Evolutionary conservation across 768 basidiomycete species (phyloP).

Genomic region (Calocybe gangraenosa): DNA sequence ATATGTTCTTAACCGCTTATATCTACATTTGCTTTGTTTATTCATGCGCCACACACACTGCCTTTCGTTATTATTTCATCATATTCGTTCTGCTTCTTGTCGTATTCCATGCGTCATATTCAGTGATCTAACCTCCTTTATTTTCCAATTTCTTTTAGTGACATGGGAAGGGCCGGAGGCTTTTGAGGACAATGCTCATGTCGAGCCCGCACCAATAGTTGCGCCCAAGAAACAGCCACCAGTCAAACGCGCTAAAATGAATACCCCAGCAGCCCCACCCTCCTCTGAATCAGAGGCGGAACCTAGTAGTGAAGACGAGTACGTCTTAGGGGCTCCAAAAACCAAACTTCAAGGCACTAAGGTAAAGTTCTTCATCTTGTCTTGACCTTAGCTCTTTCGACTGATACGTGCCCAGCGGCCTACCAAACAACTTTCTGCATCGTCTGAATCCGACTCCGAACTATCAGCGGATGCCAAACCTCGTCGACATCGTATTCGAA

Average conservation of each 20-base stretch:
- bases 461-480: slow-evolving; percentile 20
- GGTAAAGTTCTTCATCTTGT: slow-evolving; percentile 29
- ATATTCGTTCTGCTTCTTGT: slow-evolving; percentile 4
- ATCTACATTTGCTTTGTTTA: slow-evolving; percentile 8
- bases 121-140: slow-evolving; percentile 17
- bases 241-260: slow-evolving; percentile 20
- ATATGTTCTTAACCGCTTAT: slow-evolving; percentile 3
- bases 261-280: slow-evolving; percentile 17
- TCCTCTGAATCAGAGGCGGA: slow-evolving; percentile 45
- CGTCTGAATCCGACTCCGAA: slow-evolving; percentile 44
- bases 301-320: slow-evolving; percentile 67
- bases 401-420: slow-evolving; percentile 32
- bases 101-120: neutral
- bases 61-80: neutral
- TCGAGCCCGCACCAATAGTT: slow-evolving; percentile 21
- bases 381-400: slow-evolving; percentile 7
- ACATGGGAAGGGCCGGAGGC: slow-evolving; percentile 68
- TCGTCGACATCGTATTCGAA: slow-evolving; percentile 26
- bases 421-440: slow-evolving; percentile 32
- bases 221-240: slow-evolving; percentile 27
- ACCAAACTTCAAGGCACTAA: slow-evolving; percentile 31
- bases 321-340: slow-evolving; percentile 45
- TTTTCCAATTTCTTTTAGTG: slow-evolving; percentile 42
- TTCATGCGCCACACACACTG: too few species aligned
- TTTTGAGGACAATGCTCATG: slow-evolving; percentile 39